These are phyloP conservation scores for Moesziomyces globuligerus DNA, from an alignment of 1,284 basidiomycete species.

Conservation along the genomic window DNA sequence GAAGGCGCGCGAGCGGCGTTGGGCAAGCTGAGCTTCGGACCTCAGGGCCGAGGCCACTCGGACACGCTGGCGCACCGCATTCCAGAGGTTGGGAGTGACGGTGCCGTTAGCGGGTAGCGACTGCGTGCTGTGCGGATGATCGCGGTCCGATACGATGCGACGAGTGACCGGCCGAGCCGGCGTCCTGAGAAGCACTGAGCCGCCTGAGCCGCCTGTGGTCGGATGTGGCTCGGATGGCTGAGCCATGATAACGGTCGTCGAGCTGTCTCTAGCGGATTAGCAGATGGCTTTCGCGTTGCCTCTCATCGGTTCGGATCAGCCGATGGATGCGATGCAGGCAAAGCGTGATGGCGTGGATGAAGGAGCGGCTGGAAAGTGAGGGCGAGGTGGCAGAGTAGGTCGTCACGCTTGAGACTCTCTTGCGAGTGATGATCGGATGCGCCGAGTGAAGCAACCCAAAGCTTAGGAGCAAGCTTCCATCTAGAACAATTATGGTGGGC, in stretches of 20 bases:
- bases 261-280: too few species aligned
- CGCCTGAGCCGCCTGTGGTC: slow-evolving; percentile 17
- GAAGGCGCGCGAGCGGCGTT: slow-evolving; percentile 32
- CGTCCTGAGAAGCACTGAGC: slow-evolving; percentile 26
- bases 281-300: too few species aligned
- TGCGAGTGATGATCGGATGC: too few species aligned
- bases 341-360: too few species aligned
- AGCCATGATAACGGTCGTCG: slow-evolving; percentile 1
- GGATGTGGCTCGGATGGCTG: slow-evolving; percentile 4
- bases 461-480: too few species aligned
- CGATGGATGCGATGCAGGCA: too few species aligned
- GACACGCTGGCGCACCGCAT: slow-evolving; percentile 43
- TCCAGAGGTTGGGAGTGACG: slow-evolving; percentile 32
- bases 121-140: slow-evolving; percentile 33
- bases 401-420: too few species aligned
- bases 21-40: slow-evolving; percentile 1
- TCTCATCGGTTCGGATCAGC: too few species aligned
- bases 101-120: slow-evolving; percentile 31
- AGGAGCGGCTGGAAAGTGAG: too few species aligned
- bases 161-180: slow-evolving; percentile 32
- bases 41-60: slow-evolving; percentile 36
- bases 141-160: slow-evolving; percentile 35
- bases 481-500: too few species aligned
- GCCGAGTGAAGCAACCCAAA: too few species aligned
- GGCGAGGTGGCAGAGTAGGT: too few species aligned